Evolutionary conservation across 2,329 filamentous ascomycete species (phyloP).

Genomic region (Fusarium zealandicum): DNA sequence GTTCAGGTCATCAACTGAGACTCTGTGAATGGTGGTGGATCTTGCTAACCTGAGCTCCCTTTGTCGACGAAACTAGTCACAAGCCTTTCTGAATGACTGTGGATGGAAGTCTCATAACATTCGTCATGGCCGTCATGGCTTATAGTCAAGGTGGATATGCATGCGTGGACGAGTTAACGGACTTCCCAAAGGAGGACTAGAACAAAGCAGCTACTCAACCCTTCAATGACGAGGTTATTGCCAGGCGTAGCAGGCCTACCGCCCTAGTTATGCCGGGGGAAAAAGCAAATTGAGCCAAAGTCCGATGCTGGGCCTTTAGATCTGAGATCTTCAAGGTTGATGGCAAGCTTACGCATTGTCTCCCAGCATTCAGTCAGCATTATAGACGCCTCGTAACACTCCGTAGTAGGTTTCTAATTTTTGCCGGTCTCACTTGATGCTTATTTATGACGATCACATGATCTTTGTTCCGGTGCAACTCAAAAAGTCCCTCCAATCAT

Average conservation of each 20-base stretch:
- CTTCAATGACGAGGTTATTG: conserved; percentile 6
- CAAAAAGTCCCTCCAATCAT: not conserved
- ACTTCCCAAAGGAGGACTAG: conserved; percentile 6
- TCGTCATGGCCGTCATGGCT: conserved; percentile 3
- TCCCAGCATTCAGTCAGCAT: not conserved
- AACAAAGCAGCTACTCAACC: conserved; percentile 18
- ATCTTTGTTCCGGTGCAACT: not conserved
- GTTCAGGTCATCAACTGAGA: conserved; percentile 34
- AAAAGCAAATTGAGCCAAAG: conserved; percentile 21
- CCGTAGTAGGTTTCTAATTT: not conserved
- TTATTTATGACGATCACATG: not conserved
- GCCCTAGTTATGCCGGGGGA: conserved; percentile 12
- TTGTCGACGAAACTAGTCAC: conserved; percentile 10
- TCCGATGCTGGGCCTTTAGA: not conserved
- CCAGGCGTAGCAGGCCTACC: not conserved
- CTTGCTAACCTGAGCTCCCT: conserved; percentile 19
- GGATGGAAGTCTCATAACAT: not conserved
- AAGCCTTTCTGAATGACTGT: conserved; percentile 10
- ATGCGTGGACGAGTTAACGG: not conserved
- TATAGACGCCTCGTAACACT: not conserved
- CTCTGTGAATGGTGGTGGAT: conserved; percentile 11
- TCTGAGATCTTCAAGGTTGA: conserved; percentile 12
- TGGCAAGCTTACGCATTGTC: conserved; percentile 6
- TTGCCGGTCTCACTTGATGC: not conserved
- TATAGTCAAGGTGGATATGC: conserved; percentile 9